Evolutionary conservation across 169 alveolate genomes (phyloP).

Genomic region (Plasmodium chabaudi): DNA sequence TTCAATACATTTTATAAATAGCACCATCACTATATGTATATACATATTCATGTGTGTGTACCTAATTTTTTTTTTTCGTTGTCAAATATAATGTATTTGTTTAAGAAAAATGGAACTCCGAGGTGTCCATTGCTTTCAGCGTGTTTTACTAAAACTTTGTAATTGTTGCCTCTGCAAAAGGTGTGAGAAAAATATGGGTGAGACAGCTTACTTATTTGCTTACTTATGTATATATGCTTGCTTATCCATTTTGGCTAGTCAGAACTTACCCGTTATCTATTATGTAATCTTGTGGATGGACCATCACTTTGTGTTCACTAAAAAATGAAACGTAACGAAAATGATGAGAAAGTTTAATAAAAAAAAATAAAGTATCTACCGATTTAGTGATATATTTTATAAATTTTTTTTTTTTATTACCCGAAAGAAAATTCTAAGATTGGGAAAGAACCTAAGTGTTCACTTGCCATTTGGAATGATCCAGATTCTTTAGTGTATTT

Average conservation of each 20-base stretch:
- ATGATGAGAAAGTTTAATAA: neutral
- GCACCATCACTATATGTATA: neutral
- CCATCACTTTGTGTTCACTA: conserved; percentile 28
- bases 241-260: neutral
- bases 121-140: conserved; percentile 1
- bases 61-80: conserved; percentile 49
- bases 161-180: conserved; percentile 22
- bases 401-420: neutral
- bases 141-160: conserved; percentile 38
- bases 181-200: neutral
- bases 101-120: conserved; percentile 54
- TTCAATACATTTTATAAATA: too few relatives aligned
- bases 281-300: conserved; percentile 40
- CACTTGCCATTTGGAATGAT: neutral
- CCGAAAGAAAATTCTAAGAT: conserved; percentile 16
- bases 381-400: too few relatives aligned
- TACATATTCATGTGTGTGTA: neutral
- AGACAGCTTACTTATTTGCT: neutral
- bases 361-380: too few relatives aligned
- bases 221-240: neutral
- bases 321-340: neutral
- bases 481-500: neutral
- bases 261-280: conserved; percentile 42
- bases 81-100: conserved; percentile 53
- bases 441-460: conserved; percentile 17